Base-by-base conservation (phyloP, 2,329 filamentous ascomycete genomes). In the Zopfia rhizophila region DNA sequence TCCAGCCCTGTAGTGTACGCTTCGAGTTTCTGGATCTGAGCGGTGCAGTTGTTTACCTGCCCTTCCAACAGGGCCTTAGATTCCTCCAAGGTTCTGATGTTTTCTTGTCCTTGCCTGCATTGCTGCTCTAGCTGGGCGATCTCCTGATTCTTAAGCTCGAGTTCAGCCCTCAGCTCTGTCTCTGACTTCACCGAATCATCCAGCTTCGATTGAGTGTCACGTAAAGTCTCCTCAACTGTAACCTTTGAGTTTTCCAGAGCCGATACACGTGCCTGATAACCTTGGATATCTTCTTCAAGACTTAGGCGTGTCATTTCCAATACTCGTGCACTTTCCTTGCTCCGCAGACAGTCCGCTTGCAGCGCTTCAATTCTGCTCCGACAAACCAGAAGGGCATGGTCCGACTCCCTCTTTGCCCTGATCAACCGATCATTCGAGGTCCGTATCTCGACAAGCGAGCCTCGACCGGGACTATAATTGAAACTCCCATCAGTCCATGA, bases 351-450 rank as follows among this genome's bases (percentile, higher is more conserved):
- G 35, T 69, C 66, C 7, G 56, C 51, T 42, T 68, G 66, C 32
- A 72, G 48, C 17, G 65, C 53, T 30, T 60, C 56, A 17, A 72
- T 71, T n/a, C 68, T 58, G 25, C 48, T 59, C 18, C 69, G 65
- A 44, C 68, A 72, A 11, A 62, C 56, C 18, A 62, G 42, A n/a
- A 72, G 62, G 13, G 69, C 69, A 36, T 62, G 65, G 17, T 72
- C 66, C 4, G 68, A 72, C 45, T 70, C 67, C 18, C 59, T 63
- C 43, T 72, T 72, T 17, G 68, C 69, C 32, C 59, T 62, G 46
- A 70, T 66, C 24, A 72, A 51, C 10, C 67, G 65, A 28, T 63
- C 65, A 24, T 72, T 64, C 7, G 61, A 60, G 1, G 67, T 69
- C 6, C 63, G 62, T 30, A 67, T 58, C 12, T 70, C 62, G 14